Conservation (phyloP, 495 filamentous ascomycete genomes). For the Penicillium salamii region DNA sequence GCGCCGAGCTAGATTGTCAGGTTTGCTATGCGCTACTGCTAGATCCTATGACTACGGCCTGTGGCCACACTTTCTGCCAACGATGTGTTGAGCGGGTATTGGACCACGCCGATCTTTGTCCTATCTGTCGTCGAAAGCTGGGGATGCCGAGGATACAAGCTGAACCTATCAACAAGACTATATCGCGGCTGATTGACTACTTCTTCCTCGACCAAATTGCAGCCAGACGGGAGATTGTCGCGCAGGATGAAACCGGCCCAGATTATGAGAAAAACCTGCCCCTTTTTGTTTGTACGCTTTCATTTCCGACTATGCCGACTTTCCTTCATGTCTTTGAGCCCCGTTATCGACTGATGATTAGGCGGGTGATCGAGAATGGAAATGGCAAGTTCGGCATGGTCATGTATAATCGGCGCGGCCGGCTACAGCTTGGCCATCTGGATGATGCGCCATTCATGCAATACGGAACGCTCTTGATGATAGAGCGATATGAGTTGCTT, state of each 20-base stretch:
- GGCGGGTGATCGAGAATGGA: slow-evolving; percentile 66
- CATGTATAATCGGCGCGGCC: slow-evolving; percentile 57
- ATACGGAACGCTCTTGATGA: slow-evolving; percentile 74
- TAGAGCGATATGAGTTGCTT: slow-evolving; percentile 67
- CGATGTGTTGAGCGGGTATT: slow-evolving; percentile 70
- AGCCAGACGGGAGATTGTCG: slow-evolving; percentile 48
- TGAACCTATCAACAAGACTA: slow-evolving; percentile 59
- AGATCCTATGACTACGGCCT: slow-evolving; percentile 78
- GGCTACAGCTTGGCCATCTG: slow-evolving; percentile 53
- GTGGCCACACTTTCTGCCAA: slow-evolving; percentile 88
- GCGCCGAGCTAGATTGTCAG: slow-evolving; percentile 78
- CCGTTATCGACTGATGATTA: slow-evolving; percentile 83
- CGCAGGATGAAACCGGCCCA: slow-evolving; percentile 47
- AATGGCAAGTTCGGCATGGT: slow-evolving; percentile 82
- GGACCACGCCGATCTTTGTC: slow-evolving; percentile 74
- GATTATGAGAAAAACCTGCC: slow-evolving; percentile 60
- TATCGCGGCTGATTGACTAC: slow-evolving; percentile 56
- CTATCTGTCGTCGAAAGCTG: slow-evolving; percentile 69
- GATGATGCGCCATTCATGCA: slow-evolving; percentile 61
- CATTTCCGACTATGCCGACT: slow-evolving; percentile 78
- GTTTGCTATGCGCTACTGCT: slow-evolving; percentile 78
- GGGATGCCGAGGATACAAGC: slow-evolving; percentile 55
- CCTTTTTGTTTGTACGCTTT: slow-evolving; percentile 77
- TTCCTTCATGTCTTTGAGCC: slow-evolving; percentile 92
- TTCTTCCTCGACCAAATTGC: slow-evolving; percentile 67